phyloP scores from a whole-genome alignment of 495 filamentous ascomycete genomes.

The Saxophila tyrrhenica region DNA sequence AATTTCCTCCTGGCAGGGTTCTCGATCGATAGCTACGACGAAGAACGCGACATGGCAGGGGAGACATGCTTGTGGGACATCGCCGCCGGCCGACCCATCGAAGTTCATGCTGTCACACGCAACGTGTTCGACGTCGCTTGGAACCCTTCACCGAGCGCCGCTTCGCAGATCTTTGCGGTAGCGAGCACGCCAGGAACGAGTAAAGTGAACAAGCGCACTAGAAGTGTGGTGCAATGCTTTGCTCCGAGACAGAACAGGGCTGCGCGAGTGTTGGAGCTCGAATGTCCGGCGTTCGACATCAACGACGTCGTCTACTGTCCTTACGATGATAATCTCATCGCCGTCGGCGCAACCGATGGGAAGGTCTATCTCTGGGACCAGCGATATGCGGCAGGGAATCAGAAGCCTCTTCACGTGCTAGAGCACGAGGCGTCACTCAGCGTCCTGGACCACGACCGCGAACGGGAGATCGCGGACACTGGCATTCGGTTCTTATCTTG shows the following conservation, averaged over 20 bases:
- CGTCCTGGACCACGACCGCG: slow-evolving; percentile 42
- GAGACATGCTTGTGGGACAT: slow-evolving; percentile 67
- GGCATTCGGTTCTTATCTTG: slow-evolving; percentile 75
- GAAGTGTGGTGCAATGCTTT: slow-evolving; percentile 44
- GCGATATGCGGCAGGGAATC: slow-evolving; percentile 37
- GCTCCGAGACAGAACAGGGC: slow-evolving; percentile 28
- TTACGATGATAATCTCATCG: slow-evolving; percentile 47
- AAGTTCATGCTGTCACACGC: slow-evolving; percentile 40
- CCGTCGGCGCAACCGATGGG: slow-evolving; percentile 76
- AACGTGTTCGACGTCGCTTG: slow-evolving; percentile 75
- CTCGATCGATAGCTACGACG: slow-evolving; percentile 45
- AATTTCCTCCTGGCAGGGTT: slow-evolving; percentile 67
- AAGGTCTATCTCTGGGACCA: slow-evolving; percentile 78
- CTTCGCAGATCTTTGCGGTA: slow-evolving; percentile 51
- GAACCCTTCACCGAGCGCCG: slow-evolving; percentile 47
- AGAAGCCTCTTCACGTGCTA: slow-evolving; percentile 49
- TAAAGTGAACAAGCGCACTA: slow-evolving; percentile 30
- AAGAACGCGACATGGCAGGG: slow-evolving; percentile 47
- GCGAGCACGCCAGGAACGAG: slow-evolving; percentile 24
- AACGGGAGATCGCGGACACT: slow-evolving; percentile 59
- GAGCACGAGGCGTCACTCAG: slow-evolving; percentile 58
- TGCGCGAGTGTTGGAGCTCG: slow-evolving; percentile 36
- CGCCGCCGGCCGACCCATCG: slow-evolving; percentile 35
- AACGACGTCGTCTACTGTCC: slow-evolving; percentile 61
- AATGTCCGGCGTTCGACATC: slow-evolving; percentile 74